Evolutionary conservation across 768 basidiomycete species (phyloP).

Genomic region (Suillus subalutaceus): DNA sequence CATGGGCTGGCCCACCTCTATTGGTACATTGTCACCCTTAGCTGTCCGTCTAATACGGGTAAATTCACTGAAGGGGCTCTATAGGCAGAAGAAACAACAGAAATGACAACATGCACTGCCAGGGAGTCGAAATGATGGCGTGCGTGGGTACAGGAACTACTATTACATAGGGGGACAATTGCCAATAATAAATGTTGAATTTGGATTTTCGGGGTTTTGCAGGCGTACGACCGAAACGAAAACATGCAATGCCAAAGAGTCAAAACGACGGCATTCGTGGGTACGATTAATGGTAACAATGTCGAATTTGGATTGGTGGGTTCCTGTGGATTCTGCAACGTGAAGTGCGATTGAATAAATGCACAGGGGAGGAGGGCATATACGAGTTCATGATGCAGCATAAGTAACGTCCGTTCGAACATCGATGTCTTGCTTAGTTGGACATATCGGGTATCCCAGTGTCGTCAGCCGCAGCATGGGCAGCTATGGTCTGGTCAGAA

Average conservation of each 20-base stretch:
- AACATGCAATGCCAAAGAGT: slow-evolving; percentile 4
- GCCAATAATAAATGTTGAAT: too few species aligned
- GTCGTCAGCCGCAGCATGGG: not conserved
- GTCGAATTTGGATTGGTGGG: not conserved
- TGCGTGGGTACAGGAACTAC: too few species aligned
- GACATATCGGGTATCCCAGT: not conserved
- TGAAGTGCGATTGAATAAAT: not conserved
- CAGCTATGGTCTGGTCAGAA: too few species aligned
- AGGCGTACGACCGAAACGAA: not conserved
- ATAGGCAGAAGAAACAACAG: not conserved
- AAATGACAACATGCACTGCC: too few species aligned
- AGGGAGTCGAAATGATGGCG: too few species aligned
- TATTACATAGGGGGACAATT: too few species aligned
- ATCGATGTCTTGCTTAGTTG: not conserved
- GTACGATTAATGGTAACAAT: not conserved
- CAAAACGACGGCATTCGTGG: not conserved
- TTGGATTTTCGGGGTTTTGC: too few species aligned
- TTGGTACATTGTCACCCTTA: not conserved
- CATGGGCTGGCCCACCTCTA: not conserved
- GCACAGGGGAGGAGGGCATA: not conserved
- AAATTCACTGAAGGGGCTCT: not conserved
- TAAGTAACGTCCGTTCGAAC: not conserved
- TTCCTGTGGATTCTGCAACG: not conserved
- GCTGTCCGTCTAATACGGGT: not conserved
- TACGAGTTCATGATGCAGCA: not conserved